These are phyloP conservation scores for Neurospora sp. DNA, from an alignment of 495 filamentous ascomycete genomes.

Conservation along the genomic window DNA sequence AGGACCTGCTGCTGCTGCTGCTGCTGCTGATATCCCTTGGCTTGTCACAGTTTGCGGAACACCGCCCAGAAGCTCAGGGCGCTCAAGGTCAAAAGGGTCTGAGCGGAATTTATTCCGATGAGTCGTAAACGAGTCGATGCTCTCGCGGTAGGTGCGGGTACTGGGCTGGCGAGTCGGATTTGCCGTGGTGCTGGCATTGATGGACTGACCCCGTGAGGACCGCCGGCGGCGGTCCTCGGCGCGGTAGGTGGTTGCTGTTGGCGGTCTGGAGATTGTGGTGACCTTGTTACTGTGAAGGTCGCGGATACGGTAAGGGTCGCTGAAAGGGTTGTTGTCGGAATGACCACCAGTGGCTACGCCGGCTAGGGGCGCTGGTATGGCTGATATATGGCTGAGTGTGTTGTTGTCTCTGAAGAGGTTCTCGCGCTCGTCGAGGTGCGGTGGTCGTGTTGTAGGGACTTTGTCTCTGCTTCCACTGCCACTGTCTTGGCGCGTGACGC, in stretches of 20 bases:
- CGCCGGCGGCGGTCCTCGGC: conserved; percentile 19
- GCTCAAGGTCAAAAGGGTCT: conserved; percentile 57
- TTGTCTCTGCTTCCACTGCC: not conserved
- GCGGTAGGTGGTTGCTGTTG: conserved; percentile 5
- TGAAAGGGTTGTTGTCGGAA: conserved; percentile 34
- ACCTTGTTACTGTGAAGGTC: not conserved
- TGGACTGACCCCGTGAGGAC: conserved; percentile 35
- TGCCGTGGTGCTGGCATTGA: conserved; percentile 14
- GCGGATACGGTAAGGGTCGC: conserved; percentile 26
- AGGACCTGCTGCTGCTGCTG: not conserved
- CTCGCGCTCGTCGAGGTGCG: conserved; percentile 27
- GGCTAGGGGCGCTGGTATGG: conserved; percentile 25
- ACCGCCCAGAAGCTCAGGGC: conserved; percentile 34
- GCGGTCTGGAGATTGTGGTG: conserved; percentile 5
- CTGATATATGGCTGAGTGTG: conserved; percentile 27
- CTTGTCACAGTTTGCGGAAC: not conserved
- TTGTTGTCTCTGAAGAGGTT: conserved; percentile 34
- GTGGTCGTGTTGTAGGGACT: not conserved
- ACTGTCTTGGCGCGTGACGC: not conserved
- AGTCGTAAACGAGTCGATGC: conserved; percentile 19
- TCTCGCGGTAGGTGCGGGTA: conserved; percentile 24
- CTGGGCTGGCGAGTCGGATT: conserved; percentile 10
- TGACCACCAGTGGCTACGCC: conserved; percentile 16
- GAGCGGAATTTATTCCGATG: conserved; percentile 46
- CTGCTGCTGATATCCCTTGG: conserved; percentile 7